Percentiles rank a stretch among this genome's conserved stretches.
Evolutionary conservation across 352 stramenopile genomes (phyloP).

Genomic region (Phytophthora melonis): DNA sequence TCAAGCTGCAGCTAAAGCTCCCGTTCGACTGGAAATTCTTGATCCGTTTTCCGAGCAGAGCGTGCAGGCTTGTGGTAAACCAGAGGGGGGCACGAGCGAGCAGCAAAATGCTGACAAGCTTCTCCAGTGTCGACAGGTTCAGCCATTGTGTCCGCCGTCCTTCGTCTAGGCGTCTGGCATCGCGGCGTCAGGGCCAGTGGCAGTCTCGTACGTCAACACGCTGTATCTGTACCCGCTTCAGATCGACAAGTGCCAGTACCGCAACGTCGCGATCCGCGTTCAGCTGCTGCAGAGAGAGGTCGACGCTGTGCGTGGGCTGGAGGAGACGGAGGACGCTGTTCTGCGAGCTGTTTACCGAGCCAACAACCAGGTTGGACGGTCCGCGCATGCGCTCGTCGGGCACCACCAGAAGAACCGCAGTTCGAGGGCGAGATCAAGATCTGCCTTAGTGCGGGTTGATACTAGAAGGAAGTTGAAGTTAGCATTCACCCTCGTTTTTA

Average conservation of each 20-base stretch:
- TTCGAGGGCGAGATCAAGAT: conserved; percentile 85
- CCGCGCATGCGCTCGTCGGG: conserved; percentile 62
- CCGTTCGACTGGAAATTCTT: conserved; percentile 25
- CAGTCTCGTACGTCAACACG: conserved; percentile 41
- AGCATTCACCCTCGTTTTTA: too few species aligned
- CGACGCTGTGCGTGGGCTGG: conserved; percentile 51
- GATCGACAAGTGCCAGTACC: too few species aligned
- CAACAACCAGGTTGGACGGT: conserved; percentile 34
- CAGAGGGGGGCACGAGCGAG: conserved; percentile 4
- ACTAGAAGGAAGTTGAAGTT: too few species aligned
- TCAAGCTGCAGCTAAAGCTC: neutral
- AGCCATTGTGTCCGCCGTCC: conserved; percentile 65
- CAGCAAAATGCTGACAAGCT: conserved; percentile 6
- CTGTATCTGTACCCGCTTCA: conserved; percentile 46
- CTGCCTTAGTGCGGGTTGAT: conserved; percentile 33
- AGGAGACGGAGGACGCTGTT: conserved; percentile 44
- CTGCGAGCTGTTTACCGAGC: conserved; percentile 50
- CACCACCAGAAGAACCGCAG: conserved; percentile 84
- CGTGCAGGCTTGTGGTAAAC: neutral
- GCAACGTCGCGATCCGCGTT: too few species aligned
- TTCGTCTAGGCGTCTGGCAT: conserved; percentile 43
- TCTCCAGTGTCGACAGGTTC: conserved; percentile 60
- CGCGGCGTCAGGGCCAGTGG: accelerated
- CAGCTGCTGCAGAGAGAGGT: neutral
- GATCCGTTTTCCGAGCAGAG: conserved; percentile 49